A percentile compares a stretch with the other conserved stretches of the same genome.
phyloP scores from a whole-genome alignment of 1,284 basidiomycete species.

The Heterobasidion parviporum region DNA sequence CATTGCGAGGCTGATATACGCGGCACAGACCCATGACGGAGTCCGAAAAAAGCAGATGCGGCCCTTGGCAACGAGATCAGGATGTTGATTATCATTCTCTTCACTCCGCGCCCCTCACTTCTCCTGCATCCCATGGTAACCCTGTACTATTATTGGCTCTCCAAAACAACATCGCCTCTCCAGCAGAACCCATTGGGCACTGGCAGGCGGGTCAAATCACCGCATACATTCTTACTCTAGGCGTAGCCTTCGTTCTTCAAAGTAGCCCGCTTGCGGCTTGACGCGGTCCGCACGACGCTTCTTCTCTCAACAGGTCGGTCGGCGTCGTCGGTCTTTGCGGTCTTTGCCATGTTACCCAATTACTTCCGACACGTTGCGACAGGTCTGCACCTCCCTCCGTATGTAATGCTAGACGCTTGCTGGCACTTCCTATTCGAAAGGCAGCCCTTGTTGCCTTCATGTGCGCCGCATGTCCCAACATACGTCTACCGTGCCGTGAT shows the following conservation, averaged over 20 bases:
- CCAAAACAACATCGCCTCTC: background rate
- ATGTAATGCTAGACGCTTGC: too few species aligned
- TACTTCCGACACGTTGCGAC: background rate
- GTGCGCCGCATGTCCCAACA: background rate
- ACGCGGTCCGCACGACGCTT: too few species aligned
- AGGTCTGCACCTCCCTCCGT: background rate
- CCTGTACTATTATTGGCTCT: background rate
- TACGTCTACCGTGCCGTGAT: background rate
- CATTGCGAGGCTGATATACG: slow-evolving; percentile 7
- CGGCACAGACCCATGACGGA: slow-evolving; percentile 10
- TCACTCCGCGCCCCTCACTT: background rate
- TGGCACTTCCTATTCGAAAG: background rate
- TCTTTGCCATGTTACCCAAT: background rate
- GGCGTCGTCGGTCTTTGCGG: background rate
- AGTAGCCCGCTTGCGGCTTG: too few species aligned
- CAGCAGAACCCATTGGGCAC: too few species aligned
- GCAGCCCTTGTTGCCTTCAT: background rate
- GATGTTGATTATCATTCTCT: background rate
- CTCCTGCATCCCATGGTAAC: background rate
- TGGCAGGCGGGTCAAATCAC: too few species aligned
- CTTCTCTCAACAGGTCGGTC: background rate
- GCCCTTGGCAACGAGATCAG: slow-evolving; percentile 18
- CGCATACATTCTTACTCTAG: too few species aligned
- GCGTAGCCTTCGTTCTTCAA: too few species aligned
- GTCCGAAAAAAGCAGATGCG: slow-evolving; percentile 4